phyloP scores from a whole-genome alignment of 352 stramenopile genomes.

The Pythium apleroticum region DNA sequence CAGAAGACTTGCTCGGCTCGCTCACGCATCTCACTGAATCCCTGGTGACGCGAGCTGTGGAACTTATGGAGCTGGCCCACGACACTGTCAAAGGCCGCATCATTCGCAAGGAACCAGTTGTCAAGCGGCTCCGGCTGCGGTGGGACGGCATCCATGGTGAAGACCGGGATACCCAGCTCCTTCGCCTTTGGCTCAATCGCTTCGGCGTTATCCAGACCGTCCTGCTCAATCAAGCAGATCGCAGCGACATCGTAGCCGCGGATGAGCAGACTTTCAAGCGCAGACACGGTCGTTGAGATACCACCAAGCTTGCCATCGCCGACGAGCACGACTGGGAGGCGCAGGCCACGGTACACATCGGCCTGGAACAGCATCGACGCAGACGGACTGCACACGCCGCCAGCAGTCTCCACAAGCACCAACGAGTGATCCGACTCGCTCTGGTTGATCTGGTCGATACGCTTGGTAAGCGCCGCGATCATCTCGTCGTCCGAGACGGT shows the following conservation, averaged over 20 bases:
- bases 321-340: slow-evolving; percentile 92
- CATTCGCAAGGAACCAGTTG: slow-evolving; percentile 61
- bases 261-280: slow-evolving; percentile 91
- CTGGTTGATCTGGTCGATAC: slow-evolving; percentile 43
- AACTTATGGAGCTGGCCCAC: slow-evolving; percentile 49
- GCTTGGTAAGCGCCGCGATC: slow-evolving; percentile 63
- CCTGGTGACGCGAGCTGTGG: slow-evolving; percentile 51
- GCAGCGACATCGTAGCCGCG: slow-evolving; percentile 91
- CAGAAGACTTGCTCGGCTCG: slow-evolving; percentile 83
- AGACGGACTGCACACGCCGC: slow-evolving; percentile 92
- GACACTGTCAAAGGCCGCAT: slow-evolving; percentile 51
- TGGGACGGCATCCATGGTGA: slow-evolving; percentile 70
- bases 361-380: slow-evolving; percentile 89
- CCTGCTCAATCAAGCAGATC: slow-evolving; percentile 82
- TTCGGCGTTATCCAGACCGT: slow-evolving; percentile 62
- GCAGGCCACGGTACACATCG: slow-evolving; percentile 92
- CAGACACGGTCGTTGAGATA: slow-evolving; percentile 93
- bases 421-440: slow-evolving; percentile 44
- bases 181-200: slow-evolving; percentile 56
- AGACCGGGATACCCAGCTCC: slow-evolving; percentile 75
- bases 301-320: slow-evolving; percentile 96
- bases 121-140: slow-evolving; percentile 73
- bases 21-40: slow-evolving; percentile 56
- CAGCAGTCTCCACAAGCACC: slow-evolving; percentile 94
- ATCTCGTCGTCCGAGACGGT: slow-evolving; percentile 88